phyloP scores from a whole-genome alignment of 495 filamentous ascomycete species.

The Lasiosphaeris hirsuta region DNA sequence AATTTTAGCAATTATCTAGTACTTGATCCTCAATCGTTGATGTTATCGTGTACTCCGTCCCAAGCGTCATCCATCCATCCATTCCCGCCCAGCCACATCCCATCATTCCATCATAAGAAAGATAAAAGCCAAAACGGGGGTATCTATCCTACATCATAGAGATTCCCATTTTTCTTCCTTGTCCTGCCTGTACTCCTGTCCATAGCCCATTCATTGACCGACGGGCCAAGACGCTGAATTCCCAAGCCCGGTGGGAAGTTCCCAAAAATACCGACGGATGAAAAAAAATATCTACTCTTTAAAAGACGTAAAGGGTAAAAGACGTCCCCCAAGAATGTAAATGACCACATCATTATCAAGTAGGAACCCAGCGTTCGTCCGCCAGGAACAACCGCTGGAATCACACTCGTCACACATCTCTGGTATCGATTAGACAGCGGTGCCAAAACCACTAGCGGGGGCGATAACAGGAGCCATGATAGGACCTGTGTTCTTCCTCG shows the following conservation, averaged over 20 bases:
- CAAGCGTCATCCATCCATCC: background rate
- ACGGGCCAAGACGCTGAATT: too few species aligned
- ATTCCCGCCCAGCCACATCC: background rate
- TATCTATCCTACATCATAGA: constrained; percentile 24
- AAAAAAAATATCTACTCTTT: too few species aligned
- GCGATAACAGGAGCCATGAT: too few species aligned
- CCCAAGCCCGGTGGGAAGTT: too few species aligned
- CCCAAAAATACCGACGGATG: too few species aligned
- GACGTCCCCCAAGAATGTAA: too few species aligned
- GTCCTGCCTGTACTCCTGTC: background rate
- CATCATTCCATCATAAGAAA: constrained; percentile 2
- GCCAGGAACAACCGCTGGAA: background rate
- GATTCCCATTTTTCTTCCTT: background rate
- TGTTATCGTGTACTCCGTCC: background rate
- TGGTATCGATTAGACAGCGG: background rate
- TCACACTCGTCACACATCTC: background rate
- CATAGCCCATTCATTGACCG: background rate
- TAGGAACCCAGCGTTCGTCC: background rate
- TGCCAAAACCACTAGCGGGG: too few species aligned
- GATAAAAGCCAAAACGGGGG: constrained; percentile 8
- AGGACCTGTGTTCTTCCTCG: background rate
- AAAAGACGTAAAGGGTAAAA: too few species aligned
- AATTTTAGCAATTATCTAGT: background rate
- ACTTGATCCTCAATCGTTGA: background rate
- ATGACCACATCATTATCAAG: too few species aligned